Evolutionary conservation across 169 alveolate species (phyloP).

Genomic region (Plasmodium fragile): DNA sequence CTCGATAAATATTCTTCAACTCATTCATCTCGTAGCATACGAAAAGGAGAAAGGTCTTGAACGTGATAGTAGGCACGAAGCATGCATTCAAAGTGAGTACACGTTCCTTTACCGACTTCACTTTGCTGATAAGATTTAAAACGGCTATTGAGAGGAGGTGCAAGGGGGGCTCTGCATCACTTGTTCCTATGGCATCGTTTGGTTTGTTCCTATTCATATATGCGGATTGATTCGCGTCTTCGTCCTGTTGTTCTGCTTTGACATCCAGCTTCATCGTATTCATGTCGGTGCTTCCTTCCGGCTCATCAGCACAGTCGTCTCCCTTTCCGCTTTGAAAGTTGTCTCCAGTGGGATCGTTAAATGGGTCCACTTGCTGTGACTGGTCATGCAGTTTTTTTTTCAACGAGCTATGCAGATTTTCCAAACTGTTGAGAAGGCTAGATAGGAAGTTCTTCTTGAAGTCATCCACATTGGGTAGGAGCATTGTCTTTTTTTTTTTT

Average conservation of each 20-base stretch:
- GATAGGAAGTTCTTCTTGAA: conserved; percentile 46
- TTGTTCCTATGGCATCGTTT: background rate
- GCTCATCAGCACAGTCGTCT: background rate
- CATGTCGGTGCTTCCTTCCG: background rate
- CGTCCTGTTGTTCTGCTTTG: background rate
- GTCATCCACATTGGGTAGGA: background rate
- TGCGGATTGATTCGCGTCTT: background rate
- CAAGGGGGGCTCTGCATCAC: background rate
- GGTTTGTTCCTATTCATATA: background rate
- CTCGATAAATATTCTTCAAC: conserved; percentile 4
- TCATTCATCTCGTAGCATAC: conserved; percentile 52
- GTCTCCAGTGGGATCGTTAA: background rate
- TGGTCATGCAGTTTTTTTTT: background rate
- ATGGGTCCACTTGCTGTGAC: background rate
- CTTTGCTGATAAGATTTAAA: conserved; percentile 21
- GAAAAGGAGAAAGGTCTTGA: conserved; percentile 55
- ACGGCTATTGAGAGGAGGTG: conserved; percentile 20
- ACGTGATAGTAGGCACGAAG: conserved; percentile 27
- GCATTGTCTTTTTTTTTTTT: background rate
- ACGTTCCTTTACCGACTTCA: conserved; percentile 12
- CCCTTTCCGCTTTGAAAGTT: background rate
- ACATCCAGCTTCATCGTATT: background rate
- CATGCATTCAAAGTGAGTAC: conserved; percentile 11
- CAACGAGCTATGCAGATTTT: conserved; percentile 13
- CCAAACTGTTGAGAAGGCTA: conserved; percentile 11